Evolutionary conservation across 192 early-diverging fungal species (phyloP).

Genomic region (Rhizophagus clarus): DNA sequence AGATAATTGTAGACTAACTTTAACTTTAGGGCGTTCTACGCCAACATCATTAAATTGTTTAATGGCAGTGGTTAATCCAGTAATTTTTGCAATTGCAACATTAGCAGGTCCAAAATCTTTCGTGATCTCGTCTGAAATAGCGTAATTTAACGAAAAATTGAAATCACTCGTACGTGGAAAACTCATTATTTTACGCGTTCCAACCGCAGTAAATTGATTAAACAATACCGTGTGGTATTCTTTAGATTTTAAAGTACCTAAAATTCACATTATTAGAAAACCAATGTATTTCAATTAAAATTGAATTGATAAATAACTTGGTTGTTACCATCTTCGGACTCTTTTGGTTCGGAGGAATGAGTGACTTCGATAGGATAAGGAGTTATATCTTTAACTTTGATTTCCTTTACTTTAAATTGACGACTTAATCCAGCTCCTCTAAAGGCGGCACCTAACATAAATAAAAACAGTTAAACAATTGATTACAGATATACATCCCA

Average conservation of each 20-base stretch:
- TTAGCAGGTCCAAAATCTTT: slow-evolving; percentile 40
- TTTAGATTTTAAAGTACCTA: slow-evolving; percentile 36
- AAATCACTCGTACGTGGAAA: slow-evolving; percentile 83
- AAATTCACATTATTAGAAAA: not conserved
- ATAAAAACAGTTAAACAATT: not conserved
- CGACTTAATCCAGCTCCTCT: slow-evolving; percentile 81
- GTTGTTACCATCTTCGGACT: slow-evolving; percentile 24
- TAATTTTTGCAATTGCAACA: slow-evolving; percentile 64
- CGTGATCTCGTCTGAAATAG: slow-evolving; percentile 33
- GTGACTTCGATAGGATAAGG: slow-evolving; percentile 65
- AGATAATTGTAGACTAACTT: slow-evolving; percentile 76
- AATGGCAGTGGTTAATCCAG: slow-evolving; percentile 71
- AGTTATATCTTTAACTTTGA: slow-evolving; percentile 85
- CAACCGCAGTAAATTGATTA: slow-evolving; percentile 66
- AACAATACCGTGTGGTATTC: slow-evolving; percentile 60
- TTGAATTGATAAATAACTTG: not conserved
- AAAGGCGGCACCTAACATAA: slow-evolving; percentile 74
- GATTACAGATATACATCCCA: not conserved
- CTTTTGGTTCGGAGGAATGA: slow-evolving; percentile 52
- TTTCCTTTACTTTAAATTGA: slow-evolving; percentile 84
- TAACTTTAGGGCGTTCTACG: slow-evolving; percentile 77
- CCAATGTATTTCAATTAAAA: not conserved
- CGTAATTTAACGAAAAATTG: slow-evolving; percentile 71
- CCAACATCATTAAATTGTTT: slow-evolving; percentile 62
- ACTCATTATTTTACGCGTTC: slow-evolving; percentile 83